Conservation (phyloP, 2,329 filamentous ascomycete genomes). For the Talaromyces sp. region DNA sequence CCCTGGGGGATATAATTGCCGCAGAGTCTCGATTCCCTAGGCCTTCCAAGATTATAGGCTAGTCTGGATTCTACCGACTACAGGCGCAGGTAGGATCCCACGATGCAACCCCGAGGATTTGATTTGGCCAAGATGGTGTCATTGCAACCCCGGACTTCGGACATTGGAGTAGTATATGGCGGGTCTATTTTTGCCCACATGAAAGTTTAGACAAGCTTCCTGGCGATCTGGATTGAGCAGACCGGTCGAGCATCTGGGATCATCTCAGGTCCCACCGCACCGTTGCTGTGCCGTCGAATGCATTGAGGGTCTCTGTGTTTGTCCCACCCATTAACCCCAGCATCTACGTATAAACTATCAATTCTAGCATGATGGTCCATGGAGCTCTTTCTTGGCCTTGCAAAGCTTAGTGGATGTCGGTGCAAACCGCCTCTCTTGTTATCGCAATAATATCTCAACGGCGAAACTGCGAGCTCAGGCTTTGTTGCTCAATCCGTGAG, state of each 20-base stretch:
- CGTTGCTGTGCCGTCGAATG: not conserved
- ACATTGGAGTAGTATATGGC: no score
- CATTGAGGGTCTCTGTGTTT: not conserved
- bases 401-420: no score
- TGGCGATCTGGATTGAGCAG: not conserved
- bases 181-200: not conserved
- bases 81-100: not conserved
- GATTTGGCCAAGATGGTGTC: constrained; percentile 10
- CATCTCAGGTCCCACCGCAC: not conserved
- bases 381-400: no score
- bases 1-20: not conserved
- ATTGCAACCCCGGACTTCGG: constrained; percentile 9
- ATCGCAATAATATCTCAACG: no score
- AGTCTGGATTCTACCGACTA: not conserved
- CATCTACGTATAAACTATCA: no score
- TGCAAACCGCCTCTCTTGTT: no score
- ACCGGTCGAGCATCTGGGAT: not conserved
- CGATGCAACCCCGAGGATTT: constrained; percentile 17
- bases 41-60: not conserved
- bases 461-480: no score
- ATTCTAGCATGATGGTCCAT: not conserved
- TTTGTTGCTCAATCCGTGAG: no score
- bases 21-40: not conserved
- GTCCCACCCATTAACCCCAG: not conserved
- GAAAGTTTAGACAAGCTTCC: not conserved